Evolutionary conservation across 2,329 filamentous ascomycete species (phyloP), one percentile per base, ranked within the genome.

Genomic region (Huntiella moniliformis): DNA sequence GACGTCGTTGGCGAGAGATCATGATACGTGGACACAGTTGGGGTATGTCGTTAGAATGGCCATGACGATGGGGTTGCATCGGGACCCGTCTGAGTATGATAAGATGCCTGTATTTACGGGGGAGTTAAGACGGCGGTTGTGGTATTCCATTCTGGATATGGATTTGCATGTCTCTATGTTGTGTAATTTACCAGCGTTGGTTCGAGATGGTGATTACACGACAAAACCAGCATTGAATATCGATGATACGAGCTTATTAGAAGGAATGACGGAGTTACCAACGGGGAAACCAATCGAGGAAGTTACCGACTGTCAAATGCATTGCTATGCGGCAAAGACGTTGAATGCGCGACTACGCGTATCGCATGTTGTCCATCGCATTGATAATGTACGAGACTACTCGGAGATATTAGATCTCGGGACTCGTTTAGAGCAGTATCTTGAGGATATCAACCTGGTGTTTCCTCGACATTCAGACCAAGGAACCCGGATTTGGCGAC

Each of bases 61-160:
- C 28, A 74, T 74, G 70, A 68, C 66, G 2, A 73, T 74, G 69
- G 71, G 70, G 3, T 58, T 74, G 40, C 71, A 74, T 52, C 64
- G 70, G 3, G 71, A 74, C 45, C 69, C 71, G 2, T 66, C 66
- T 11, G 71, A 74, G 51, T 72, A 68, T 46, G 61, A 63, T 18
- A 63, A 65, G 28, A 65, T 74, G 44, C 60, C 62, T 4, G 60
- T 67, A 0, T 74, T 71, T 52, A 61, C 66, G 38, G 65, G 64
- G n/a, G 71, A 74, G 55, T 62, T 67, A 50, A 60, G 71, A 32
- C 62, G 71, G n/a, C 63, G 67, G 49, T 54, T 74, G 17, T 74
- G 71, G 71, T 72, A 65, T 43, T 70, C 69, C 3, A 67, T 74
- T 36, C 57, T 73, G 34, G 71, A 74, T 51, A 66, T 74, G 57